Evolutionary conservation across 768 basidiomycete species (phyloP).

Genomic region (Auricularia sp.): DNA sequence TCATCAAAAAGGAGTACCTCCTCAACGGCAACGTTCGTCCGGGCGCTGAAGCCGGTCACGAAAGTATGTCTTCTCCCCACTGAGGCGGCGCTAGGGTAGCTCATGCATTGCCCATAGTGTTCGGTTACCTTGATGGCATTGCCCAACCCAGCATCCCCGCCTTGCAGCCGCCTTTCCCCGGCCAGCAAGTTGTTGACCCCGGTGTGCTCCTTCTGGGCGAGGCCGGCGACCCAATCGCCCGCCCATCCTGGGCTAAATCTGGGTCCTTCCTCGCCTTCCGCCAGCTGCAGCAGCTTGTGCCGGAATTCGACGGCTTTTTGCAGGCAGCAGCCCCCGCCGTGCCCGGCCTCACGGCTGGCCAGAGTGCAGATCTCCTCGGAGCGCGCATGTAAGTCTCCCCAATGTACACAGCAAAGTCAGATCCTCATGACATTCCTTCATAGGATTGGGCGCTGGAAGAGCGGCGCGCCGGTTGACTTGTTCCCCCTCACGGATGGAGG

Average conservation of each 20-base stretch:
- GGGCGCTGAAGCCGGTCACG: constrained; percentile 4
- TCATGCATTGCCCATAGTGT: constrained; percentile 1
- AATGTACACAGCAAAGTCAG: too few species aligned
- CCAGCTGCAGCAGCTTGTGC: constrained; percentile 12
- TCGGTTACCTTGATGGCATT: constrained; percentile 9
- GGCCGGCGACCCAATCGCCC: constrained; percentile 26
- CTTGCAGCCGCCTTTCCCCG: constrained; percentile 11
- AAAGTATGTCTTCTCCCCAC: constrained; percentile 5
- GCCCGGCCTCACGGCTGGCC: neutral
- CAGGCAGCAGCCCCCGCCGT: neutral
- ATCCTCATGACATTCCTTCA: too few species aligned
- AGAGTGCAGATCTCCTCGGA: constrained; percentile 8
- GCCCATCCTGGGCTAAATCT: constrained; percentile 8
- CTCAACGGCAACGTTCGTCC: constrained; percentile 9
- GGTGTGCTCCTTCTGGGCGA: constrained; percentile 38
- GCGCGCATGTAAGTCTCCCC: constrained; percentile 5
- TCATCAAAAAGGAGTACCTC: constrained; percentile 1
- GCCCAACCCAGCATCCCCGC: constrained; percentile 6
- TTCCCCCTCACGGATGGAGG: neutral
- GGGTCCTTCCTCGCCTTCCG: constrained; percentile 12
- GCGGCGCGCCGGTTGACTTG: constrained; percentile 8
- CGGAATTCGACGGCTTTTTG: constrained; percentile 11
- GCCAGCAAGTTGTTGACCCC: constrained; percentile 27
- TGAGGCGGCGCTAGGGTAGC: neutral
- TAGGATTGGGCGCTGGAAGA: constrained; percentile 10